Base-by-base conservation (phyloP, 345 rosid genomes). In the Populus euphratica region DNA sequence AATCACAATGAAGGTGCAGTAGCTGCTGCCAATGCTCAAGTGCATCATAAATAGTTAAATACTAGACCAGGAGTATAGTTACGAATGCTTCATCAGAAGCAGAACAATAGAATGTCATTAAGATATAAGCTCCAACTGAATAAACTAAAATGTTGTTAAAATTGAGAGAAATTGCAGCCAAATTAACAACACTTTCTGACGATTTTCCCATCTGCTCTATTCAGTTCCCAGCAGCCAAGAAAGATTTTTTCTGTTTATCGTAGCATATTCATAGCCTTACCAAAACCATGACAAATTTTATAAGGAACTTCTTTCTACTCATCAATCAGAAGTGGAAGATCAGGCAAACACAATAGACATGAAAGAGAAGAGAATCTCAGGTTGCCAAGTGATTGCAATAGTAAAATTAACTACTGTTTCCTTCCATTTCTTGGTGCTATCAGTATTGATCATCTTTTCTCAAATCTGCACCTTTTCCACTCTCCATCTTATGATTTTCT, bases 401-500 rank as follows among this genome's bases (percentile, higher is more conserved):
- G 64, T 18, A 21, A 39, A 25, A 20, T 5, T 21, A 72, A 23
- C 9, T 66, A 35, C 5, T 56, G 70, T 69, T 16, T 72, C 78
- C 70, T 29, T 74, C 72, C 66, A 5, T 73, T 56, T 67, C 65
- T 52, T 35, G 8, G 35, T 59, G 68, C 31, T 35, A 47, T 13
- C 66, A 76, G 33, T 18, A 5, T 31, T 39, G 31, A 71, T 59
- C 69, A 29, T 68, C 61, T 38, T 54, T 76, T 56, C 52, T 64
- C 29, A 17, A 47, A 75, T 69, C 79, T n/a, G n/a, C 27, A 8
- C 47, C 47, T 64, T 41, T 21, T 16, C 47, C 36, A 4, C 18
- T 36, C 33, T 0, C 5, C 27, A 49, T 68, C 74, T 79, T 79
- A 82, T 27, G 83, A 80, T 79, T 83, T 86, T 81, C 83, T 90